A percentile compares a stretch with the other conserved stretches of the same genome.
These are phyloP conservation scores for Alloteropsis semialata DNA, from an alignment of 176 grass and related monocot genomes.

Conservation along the genomic window DNA sequence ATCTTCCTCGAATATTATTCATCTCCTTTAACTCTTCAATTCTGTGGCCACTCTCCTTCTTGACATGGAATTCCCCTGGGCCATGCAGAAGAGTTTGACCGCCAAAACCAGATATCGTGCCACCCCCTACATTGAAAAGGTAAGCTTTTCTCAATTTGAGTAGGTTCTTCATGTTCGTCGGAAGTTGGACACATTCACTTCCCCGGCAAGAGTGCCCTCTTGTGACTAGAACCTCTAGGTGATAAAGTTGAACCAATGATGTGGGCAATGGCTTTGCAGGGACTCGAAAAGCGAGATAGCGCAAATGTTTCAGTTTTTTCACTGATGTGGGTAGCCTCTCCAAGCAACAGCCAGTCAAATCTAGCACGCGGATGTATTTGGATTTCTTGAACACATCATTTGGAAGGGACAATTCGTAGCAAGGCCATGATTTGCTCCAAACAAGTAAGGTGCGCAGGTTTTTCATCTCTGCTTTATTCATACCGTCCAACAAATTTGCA, in stretches of 20 bases:
- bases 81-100: slow-evolving; percentile 40
- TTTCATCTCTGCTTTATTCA: slow-evolving; percentile 37
- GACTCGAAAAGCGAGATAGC: slow-evolving; percentile 44
- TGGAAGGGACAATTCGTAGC: slow-evolving; percentile 18
- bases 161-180: slow-evolving; percentile 42
- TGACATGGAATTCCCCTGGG: slow-evolving; percentile 47
- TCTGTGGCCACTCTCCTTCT: slow-evolving; percentile 44
- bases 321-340: slow-evolving; percentile 36
- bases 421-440: slow-evolving; percentile 32
- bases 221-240: slow-evolving; percentile 48
- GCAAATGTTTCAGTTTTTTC: slow-evolving; percentile 38
- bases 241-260: slow-evolving; percentile 38
- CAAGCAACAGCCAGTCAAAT: slow-evolving; percentile 40
- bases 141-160: slow-evolving; percentile 48
- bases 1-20: slow-evolving; percentile 19
- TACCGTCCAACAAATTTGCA: neutral
- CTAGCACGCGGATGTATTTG: slow-evolving; percentile 50
- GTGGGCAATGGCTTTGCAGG: slow-evolving; percentile 20
- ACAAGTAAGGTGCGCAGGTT: slow-evolving; percentile 45
- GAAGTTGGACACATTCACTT: slow-evolving; percentile 40
- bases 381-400: slow-evolving; percentile 41
- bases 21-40: slow-evolving; percentile 48
- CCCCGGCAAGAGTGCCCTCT: slow-evolving; percentile 38
- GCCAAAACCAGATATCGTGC: slow-evolving; percentile 42
- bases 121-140: slow-evolving; percentile 21